Evolutionary conservation across 2,329 filamentous ascomycete genomes (phyloP).

Genomic region (Dactylellina drechsleri): DNA sequence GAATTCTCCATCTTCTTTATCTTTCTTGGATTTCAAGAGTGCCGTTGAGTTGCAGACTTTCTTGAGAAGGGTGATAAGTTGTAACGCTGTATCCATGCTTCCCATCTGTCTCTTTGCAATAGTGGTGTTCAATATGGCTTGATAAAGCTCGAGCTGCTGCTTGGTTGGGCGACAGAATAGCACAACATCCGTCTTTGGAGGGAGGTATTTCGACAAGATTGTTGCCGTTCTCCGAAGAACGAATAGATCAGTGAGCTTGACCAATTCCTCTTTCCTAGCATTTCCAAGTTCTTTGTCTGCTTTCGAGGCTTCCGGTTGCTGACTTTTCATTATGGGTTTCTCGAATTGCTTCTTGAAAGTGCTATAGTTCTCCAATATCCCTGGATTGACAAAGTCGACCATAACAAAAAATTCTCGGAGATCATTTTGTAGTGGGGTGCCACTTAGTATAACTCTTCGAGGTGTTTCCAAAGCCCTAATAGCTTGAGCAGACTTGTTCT

Average conservation of each 20-base stretch:
- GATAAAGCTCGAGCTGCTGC: slow-evolving; percentile 71
- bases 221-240: slow-evolving; percentile 74
- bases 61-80: slow-evolving; percentile 77
- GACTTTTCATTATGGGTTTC: slow-evolving; percentile 71
- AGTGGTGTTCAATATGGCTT: slow-evolving; percentile 72
- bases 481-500: slow-evolving; percentile 74
- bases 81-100: slow-evolving; percentile 71
- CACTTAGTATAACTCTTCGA: slow-evolving; percentile 72
- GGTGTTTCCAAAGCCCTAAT: slow-evolving; percentile 73
- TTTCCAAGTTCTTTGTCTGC: slow-evolving; percentile 73
- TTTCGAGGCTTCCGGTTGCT: slow-evolving; percentile 71
- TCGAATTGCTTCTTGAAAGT: slow-evolving; percentile 74
- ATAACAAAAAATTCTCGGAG: slow-evolving; percentile 74
- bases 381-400: slow-evolving; percentile 76
- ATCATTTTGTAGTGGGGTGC: slow-evolving; percentile 76
- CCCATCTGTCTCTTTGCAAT: slow-evolving; percentile 72
- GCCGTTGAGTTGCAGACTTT: slow-evolving; percentile 78
- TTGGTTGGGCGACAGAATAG: slow-evolving; percentile 73
- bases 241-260: slow-evolving; percentile 71
- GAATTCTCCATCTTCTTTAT: slow-evolving; percentile 62
- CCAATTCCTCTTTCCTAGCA: slow-evolving; percentile 70
- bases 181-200: slow-evolving; percentile 74
- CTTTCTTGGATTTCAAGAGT: slow-evolving; percentile 67
- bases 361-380: slow-evolving; percentile 71
- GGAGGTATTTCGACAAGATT: slow-evolving; percentile 73